Evolutionary conservation across 2,329 filamentous ascomycete species (phyloP).

Genomic region (Aurifilum marmelostoma): DNA sequence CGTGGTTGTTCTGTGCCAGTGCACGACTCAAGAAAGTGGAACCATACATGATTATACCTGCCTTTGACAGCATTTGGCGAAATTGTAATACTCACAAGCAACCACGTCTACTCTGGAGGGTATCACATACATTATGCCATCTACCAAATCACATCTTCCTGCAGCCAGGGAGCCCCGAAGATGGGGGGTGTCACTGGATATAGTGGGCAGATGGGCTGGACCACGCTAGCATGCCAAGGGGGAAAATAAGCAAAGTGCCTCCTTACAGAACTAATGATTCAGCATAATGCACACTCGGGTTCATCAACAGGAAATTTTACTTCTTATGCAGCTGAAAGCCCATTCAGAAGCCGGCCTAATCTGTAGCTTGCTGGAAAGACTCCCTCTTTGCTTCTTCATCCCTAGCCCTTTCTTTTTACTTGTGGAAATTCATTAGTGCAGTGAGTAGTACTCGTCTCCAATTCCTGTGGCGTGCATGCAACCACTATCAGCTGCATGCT

Average conservation of each 20-base stretch:
- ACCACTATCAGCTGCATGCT: background rate
- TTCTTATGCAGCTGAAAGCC: background rate
- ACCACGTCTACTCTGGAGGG: background rate
- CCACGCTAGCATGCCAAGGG: too few species aligned
- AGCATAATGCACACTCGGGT: background rate
- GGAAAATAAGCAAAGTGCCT: background rate
- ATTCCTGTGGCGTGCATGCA: background rate
- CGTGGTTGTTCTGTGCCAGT: background rate
- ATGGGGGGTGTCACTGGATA: too few species aligned
- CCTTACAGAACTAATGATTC: background rate
- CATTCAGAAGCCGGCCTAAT: background rate
- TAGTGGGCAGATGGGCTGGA: background rate
- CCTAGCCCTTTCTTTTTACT: background rate
- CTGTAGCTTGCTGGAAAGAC: background rate
- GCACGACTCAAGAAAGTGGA: background rate
- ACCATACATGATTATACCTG: background rate
- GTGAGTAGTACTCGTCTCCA: background rate
- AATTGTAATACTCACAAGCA: background rate
- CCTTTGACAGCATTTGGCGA: background rate
- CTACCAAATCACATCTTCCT: background rate
- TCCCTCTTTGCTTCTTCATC: background rate
- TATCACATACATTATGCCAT: background rate
- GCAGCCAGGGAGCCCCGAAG: background rate
- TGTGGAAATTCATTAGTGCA: background rate
- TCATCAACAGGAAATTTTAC: too few species aligned